Conservation (phyloP, 2,329 filamentous ascomycete genomes). For the Hymenoscyphus fructigenus region DNA sequence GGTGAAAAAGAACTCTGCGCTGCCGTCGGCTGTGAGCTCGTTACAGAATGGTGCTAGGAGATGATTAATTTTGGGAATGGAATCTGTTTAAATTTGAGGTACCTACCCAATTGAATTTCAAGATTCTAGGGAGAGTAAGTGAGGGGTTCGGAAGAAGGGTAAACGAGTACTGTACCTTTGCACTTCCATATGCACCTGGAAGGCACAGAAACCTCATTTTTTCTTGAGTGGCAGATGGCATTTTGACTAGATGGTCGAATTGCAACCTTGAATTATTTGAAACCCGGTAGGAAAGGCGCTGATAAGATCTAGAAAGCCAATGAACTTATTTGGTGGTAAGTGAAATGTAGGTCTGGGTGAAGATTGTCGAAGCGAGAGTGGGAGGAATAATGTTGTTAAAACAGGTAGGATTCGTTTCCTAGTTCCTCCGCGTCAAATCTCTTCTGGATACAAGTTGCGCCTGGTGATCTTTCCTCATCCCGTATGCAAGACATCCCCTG, state of each 20-base stretch:
- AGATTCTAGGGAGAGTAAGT: conserved; percentile 46
- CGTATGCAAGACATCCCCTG: background rate
- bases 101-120: conserved; percentile 50
- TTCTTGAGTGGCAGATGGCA: background rate
- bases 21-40: conserved; percentile 45
- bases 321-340: background rate
- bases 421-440: background rate
- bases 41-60: conserved; percentile 46
- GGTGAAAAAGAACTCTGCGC: conserved; percentile 51
- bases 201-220: conserved; percentile 57
- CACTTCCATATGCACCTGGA: conserved; percentile 57
- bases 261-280: background rate
- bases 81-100: background rate
- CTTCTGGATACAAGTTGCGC: background rate
- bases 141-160: too few species aligned
- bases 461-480: background rate
- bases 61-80: background rate
- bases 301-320: background rate
- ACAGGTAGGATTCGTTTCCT: background rate
- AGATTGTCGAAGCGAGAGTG: background rate
- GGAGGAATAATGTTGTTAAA: background rate
- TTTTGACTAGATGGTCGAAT: background rate
- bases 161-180: conserved; percentile 43
- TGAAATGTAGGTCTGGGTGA: background rate
- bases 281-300: background rate